phyloP scores from a whole-genome alignment of 2,329 filamentous ascomycete species.

The Exophiala bonariae region DNA sequence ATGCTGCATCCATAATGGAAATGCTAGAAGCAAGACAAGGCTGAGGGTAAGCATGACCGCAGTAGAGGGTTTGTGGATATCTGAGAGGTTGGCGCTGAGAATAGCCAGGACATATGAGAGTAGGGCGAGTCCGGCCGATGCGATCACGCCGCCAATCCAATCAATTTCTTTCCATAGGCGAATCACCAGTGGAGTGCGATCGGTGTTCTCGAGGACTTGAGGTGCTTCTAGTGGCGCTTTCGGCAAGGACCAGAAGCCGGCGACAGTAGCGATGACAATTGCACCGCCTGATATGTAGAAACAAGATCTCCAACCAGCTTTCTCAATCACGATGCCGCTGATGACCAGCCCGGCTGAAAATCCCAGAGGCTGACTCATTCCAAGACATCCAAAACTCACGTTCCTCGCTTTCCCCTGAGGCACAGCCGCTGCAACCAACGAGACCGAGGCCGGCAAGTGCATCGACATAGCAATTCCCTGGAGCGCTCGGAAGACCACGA shows the following conservation, averaged over 20 bases:
- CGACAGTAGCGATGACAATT: conserved; percentile 41
- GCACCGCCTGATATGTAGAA: conserved; percentile 49
- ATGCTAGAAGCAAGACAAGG: conserved; percentile 46
- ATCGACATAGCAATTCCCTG: conserved; percentile 49
- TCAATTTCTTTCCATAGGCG: conserved; percentile 43
- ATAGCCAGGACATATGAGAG: conserved; percentile 50
- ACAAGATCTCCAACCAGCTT: conserved; percentile 53
- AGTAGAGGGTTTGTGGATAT: conserved; percentile 45
- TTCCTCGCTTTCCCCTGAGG: conserved; percentile 51
- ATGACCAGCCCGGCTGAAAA: conserved; percentile 54
- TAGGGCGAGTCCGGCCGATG: conserved; percentile 48
- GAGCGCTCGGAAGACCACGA: conserved; percentile 50
- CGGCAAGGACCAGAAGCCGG: conserved; percentile 36
- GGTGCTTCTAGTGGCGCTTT: conserved; percentile 32
- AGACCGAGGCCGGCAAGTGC: conserved; percentile 51
- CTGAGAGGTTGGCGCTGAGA: conserved; percentile 24
- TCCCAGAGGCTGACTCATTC: conserved; percentile 52
- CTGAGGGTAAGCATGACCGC: conserved; percentile 50
- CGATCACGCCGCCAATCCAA: conserved; percentile 52
- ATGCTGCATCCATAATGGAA: conserved; percentile 55
- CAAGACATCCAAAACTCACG: conserved; percentile 52
- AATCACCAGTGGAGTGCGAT: conserved; percentile 25
- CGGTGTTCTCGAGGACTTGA: no score
- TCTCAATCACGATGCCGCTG: conserved; percentile 49
- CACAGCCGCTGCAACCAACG: conserved; percentile 49